Evolutionary conservation across 2,329 filamentous ascomycete genomes (phyloP), one percentile per base, ranked within the genome.

Genomic region (Xylariaceae sp.): DNA sequence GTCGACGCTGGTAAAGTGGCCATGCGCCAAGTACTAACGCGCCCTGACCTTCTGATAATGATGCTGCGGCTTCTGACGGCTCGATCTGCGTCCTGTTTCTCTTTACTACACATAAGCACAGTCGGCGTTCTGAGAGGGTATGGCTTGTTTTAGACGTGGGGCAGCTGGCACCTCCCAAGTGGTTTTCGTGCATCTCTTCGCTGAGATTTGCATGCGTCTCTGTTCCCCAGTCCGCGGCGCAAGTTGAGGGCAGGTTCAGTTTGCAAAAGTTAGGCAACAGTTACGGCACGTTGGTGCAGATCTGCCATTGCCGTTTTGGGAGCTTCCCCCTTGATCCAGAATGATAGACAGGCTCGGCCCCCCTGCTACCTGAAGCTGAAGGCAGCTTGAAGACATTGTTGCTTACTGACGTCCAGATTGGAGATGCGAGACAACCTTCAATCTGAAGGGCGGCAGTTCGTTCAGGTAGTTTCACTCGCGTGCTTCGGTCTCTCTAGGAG

Each of bases 121-220:
- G 42, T 44, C 39, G 54, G 54, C 54, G 54, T 57, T 55, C 38
- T 47, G 52, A 54, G 53, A 52, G 39, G 52, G 43, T 47, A 40
- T 37, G 46, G 45, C 9, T 40, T 54, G 47, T n/a, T 44, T 52
- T 56, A 56, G 53, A 57, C 45, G 48, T 48, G 44, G 50, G 50
- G 47, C 46, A 47, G 37, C 41, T 37, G 45, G 39, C 43, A 41
- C 35, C 33, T 36, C 31, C 29, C 36, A 21, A 40, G 38, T 37
- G 38, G 39, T 25, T 45, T n/a, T 15, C 19, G 38, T 40, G 42
- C 35, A 39, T 49, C 40, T 50, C 43, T 46, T 45, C 40, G 24
- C 18, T 39, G 46, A 46, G 43, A 42, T 33, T 14, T 39, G 45
- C 43, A 35, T 39, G 30, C 31, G 16, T 35, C 32, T 27, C 35